Base-by-base conservation (phyloP, 345 rosid species). In the Salix arbutifolia region DNA sequence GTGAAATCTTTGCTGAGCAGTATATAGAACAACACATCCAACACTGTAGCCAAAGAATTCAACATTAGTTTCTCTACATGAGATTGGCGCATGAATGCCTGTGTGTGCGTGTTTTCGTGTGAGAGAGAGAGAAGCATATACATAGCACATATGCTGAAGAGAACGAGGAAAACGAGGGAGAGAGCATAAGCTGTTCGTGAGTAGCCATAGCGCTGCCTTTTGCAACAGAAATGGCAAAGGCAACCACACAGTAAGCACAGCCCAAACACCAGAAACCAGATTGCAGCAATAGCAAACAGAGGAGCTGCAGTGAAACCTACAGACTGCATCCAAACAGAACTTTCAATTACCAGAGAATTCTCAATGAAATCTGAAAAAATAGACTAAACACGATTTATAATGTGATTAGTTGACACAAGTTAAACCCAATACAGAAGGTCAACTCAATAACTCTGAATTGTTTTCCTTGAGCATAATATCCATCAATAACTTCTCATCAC, bases 211-310 rank as follows among this genome's bases (percentile, higher is more conserved):
- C 91, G 82, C 70, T 77, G 71, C 83, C 78, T 85, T 78, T 78
- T 67, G 72, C 81, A 70, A 73, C 91, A 90, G 82, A 81, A 90
- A 74, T 77, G 84, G 70, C 88, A 88, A 67, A 91, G 50, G 73
- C 81, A 85, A 46, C 83, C 74, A 61, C 89, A 77, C 64, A 88
- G 75, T 66, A 93, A 79, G 79, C 90, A 89, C 30, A 92, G 65
- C 23, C 96, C 97, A 21, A 96, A 96, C 30, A 89, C 90, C 30
- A 91, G 72, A 80, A 91, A 91, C 98, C 99, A 96, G 73, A 89
- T 77, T 37, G 85, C 79, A 12, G 97, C 88, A 73, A 88, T 79
- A 68, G 76, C 82, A 83, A 93, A 89, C 77, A 93, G 77, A 18
- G 97, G 96, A 83, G 71, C 88, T 75, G 96, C 98, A 31, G 97